Evolutionary conservation across 179 eudicot genomes (phyloP), one percentile per base, ranked within the genome.

Genomic region (Silene vulgaris): DNA sequence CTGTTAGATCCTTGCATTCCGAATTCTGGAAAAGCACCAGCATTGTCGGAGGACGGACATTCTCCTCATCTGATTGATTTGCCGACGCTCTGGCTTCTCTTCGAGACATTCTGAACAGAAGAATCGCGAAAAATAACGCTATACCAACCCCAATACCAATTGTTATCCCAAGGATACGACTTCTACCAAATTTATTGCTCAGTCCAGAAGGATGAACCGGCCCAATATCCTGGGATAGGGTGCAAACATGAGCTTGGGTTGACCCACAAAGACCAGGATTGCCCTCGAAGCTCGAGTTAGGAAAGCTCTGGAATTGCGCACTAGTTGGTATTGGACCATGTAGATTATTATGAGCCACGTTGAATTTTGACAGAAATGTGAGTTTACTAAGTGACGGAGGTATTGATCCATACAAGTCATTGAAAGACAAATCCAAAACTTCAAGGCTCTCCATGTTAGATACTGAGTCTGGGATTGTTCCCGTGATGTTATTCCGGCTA

Each of bases 281-380:
- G 2, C 97, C 98, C 65, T 90, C 98, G 45, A 87, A 93, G 84
- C 98, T 93, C 28, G 97, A 89, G 80, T 77, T 84, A 5, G 98
- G 87, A 74, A 93, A 93, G 76, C 91, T 80, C 23, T 76, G 82
- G 80, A 94, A 94, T 76, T 94, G 97, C 14, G 85, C 89, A 37
- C 91, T 91, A 0, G 79, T 83, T 35, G 98, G 98, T 71, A 91
- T 90, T 17, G 77, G 72, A 17, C 98, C 98, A 57, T 63, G 77
- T 75, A 94, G 84, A 71, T 87, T 85, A 81, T 94, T 94, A 79
- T 89, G 69, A 16, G 97, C 98, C 54, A 94, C 98, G 65, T 91
- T 87, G 71, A 94, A 94, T 74, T 76, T 92, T 8, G 98, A 85
- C 26, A 94, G 89, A 79, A 90, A 94, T 17, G 92, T 87, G 79